phyloP scores from a whole-genome alignment of 73 alveolate species.

The Paramecium sonneborni region DNA sequence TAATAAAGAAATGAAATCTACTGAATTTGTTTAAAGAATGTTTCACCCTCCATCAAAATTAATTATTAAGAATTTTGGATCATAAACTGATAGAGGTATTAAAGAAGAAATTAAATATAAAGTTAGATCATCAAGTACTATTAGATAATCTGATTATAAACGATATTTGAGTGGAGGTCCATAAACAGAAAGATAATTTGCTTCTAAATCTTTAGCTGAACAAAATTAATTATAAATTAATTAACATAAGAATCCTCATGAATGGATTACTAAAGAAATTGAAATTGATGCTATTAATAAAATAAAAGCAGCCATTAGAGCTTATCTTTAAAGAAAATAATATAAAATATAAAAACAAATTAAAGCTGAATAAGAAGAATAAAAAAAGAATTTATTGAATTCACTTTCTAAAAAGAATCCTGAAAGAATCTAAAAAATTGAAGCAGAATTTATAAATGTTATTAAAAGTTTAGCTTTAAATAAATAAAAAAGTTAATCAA shows the following conservation, averaged over 20 bases:
- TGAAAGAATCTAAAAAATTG: not conserved
- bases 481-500: not conserved
- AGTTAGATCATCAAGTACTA: not conserved
- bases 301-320: conserved; percentile 45
- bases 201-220: not conserved
- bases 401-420: not conserved
- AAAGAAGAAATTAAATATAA: not conserved
- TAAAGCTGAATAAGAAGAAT: not conserved
- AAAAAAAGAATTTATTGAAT: not conserved
- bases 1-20: conserved; percentile 3
- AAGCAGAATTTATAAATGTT: not conserved
- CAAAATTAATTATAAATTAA: not conserved
- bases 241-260: conserved; percentile 16
- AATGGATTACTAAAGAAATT: conserved; percentile 35
- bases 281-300: conserved; percentile 37
- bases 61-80: not conserved
- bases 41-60: conserved; percentile 52
- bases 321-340: conserved; percentile 36
- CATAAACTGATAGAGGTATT: not conserved
- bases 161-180: conserved; percentile 42
- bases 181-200: not conserved
- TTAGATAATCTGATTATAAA: not conserved
- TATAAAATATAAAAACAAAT: not conserved
- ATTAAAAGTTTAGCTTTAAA: not conserved
- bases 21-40: not conserved